Conservation (phyloP, 2,329 filamentous ascomycete genomes). For the Diplodia scrobiculata region DNA sequence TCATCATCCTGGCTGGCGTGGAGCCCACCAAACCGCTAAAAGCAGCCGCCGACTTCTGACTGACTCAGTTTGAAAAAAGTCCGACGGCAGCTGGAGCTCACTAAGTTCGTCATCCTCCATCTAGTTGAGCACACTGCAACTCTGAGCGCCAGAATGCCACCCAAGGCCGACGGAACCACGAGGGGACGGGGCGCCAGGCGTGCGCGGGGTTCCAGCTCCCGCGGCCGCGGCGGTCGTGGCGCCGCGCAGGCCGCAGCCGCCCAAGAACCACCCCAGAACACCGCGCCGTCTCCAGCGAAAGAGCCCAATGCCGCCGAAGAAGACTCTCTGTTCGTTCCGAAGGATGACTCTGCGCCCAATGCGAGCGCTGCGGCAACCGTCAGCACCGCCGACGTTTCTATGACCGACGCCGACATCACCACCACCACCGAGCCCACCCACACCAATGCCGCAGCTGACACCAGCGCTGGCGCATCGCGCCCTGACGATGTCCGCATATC, state of each 20-base stretch:
- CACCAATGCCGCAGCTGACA: constrained; percentile 2
- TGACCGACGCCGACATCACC: constrained; percentile 14
- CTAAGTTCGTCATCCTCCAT: constrained; percentile 13
- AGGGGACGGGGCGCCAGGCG: constrained; percentile 33
- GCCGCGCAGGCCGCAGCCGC: constrained; percentile 33
- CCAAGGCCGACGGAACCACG: constrained; percentile 34
- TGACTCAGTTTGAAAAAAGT: constrained; percentile 20
- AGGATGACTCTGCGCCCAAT: constrained; percentile 20
- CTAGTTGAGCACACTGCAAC: neutral
- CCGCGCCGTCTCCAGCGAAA: constrained; percentile 18
- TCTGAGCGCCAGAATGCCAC: constrained; percentile 38
- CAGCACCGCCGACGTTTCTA: constrained; percentile 17
- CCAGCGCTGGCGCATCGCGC: constrained; percentile 14
- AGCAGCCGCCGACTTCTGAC: constrained; percentile 6
- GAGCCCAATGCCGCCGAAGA: constrained; percentile 25
- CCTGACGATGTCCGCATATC: constrained; percentile 8
- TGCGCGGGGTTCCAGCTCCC: constrained; percentile 33
- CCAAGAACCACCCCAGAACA: constrained; percentile 33
- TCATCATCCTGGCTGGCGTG: constrained; percentile 5
- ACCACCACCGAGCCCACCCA: constrained; percentile 6
- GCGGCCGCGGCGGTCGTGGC: constrained; percentile 30
- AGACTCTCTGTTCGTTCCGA: constrained; percentile 32
- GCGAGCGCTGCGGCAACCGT: neutral
- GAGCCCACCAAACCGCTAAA: constrained; percentile 5
- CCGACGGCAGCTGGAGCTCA: constrained; percentile 12